These are phyloP conservation scores for Peribolospora baueri DNA, from an alignment of 768 basidiomycete genomes.

Conservation along the genomic window DNA sequence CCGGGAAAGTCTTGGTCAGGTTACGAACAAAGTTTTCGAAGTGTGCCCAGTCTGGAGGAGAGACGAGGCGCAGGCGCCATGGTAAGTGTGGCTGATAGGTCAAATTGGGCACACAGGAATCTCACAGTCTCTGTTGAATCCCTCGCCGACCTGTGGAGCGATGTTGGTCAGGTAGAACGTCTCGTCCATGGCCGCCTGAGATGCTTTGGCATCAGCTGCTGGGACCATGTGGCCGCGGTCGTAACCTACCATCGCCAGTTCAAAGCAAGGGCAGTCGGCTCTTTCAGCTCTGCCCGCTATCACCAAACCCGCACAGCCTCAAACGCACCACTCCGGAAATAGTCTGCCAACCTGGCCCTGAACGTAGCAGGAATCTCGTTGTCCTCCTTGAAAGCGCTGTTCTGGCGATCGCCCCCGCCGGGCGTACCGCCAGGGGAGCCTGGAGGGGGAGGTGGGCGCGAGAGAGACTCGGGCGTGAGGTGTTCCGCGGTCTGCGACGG, in stretches of 20 bases:
- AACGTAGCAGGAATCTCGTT: constrained; percentile 46
- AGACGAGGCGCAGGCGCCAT: neutral
- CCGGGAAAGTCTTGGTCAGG: constrained; percentile 61
- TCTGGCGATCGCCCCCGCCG: constrained; percentile 39
- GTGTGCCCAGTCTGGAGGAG: constrained; percentile 67
- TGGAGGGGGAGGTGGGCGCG: neutral
- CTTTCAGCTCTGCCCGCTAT: no score
- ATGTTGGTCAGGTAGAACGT: constrained; percentile 89
- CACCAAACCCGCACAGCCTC: no score
- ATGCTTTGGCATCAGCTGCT: constrained; percentile 79
- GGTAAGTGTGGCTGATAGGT: neutral
- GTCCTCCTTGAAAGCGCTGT: constrained; percentile 66
- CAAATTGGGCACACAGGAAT: constrained; percentile 2
- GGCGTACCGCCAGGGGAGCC: constrained; percentile 12
- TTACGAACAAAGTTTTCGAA: constrained; percentile 84
- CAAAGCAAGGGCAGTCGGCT: neutral
- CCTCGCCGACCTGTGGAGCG: constrained; percentile 89
- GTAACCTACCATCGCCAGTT: constrained; percentile 23
- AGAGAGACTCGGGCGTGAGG: constrained; percentile 49
- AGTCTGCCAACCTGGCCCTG: constrained; percentile 64
- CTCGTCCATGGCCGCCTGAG: constrained; percentile 79
- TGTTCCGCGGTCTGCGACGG: constrained; percentile 68
- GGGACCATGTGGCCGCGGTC: constrained; percentile 95
- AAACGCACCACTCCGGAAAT: constrained; percentile 48
- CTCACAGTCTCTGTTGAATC: constrained; percentile 90